These are phyloP conservation scores for Apiospora rasikravindrae DNA, from an alignment of 2,329 filamentous ascomycete species.

Conservation along the genomic window DNA sequence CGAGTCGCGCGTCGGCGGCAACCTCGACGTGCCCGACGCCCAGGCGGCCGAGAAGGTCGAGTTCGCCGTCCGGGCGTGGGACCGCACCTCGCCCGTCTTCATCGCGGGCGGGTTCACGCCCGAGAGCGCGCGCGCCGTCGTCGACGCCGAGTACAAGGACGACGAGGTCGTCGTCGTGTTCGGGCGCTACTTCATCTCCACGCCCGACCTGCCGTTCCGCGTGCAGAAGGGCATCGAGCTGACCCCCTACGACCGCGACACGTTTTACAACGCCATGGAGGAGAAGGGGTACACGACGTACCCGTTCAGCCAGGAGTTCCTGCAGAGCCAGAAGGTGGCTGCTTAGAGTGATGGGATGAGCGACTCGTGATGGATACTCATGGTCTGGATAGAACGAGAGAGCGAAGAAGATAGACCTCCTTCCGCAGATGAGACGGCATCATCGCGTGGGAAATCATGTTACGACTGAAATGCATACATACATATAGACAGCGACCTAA, in stretches of 20 bases:
- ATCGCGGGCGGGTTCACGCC: slow-evolving; percentile 54
- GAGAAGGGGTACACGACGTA: slow-evolving; percentile 44
- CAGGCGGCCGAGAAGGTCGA: slow-evolving; percentile 36
- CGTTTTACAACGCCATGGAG: slow-evolving; percentile 45
- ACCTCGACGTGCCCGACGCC: slow-evolving; percentile 11
- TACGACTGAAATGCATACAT: neutral
- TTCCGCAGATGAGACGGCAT: no score
- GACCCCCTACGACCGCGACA: slow-evolving; percentile 49
- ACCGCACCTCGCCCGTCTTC: slow-evolving; percentile 42
- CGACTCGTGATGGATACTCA: no score
- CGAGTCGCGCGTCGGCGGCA: slow-evolving; percentile 51
- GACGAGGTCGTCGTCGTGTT: slow-evolving; percentile 51
- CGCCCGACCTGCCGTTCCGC: slow-evolving; percentile 53
- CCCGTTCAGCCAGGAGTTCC: slow-evolving; percentile 36
- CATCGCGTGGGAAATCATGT: neutral
- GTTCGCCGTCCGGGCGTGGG: slow-evolving; percentile 24
- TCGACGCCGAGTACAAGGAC: slow-evolving; percentile 47
- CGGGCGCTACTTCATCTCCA: slow-evolving; percentile 54
- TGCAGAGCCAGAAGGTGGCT: neutral
- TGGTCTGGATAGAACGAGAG: neutral
- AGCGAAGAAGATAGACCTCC: neutral
- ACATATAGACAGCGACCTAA: neutral
- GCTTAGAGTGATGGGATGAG: neutral
- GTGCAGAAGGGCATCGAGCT: slow-evolving; percentile 48
- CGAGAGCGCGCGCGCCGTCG: slow-evolving; percentile 44